Evolutionary conservation across 1,284 basidiomycete species (phyloP), one percentile per base, ranked within the genome.

Genomic region (Sanghuangporus baumii): DNA sequence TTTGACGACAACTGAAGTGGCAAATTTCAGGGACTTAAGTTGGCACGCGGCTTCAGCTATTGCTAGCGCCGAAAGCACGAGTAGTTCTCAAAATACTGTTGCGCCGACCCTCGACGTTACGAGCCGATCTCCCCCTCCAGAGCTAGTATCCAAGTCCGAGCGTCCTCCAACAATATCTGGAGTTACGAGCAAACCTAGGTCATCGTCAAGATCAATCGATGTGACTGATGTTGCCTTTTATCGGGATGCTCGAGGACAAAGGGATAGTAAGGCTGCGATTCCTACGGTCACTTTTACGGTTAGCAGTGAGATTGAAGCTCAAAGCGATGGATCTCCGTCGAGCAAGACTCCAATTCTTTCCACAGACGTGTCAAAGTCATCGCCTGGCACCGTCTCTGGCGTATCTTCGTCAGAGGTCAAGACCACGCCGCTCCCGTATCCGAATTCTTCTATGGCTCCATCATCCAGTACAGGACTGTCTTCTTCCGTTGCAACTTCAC

Each of bases 181-280:
- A 16, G 66, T 73, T 36, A 34, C 66, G 63, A 23, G 58, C 65
- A 38, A 51, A 65, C 7, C 62, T 7, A 77, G 80, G 67, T 69
- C 77, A 26, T 79, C 81, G 63, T 80, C 81, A 11, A 88, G 83
- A 70, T 82, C 85, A 78, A 85, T 87, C 55, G 79, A 75, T 59
- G 88, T 86, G n/a, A 82, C 84, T 50, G 81, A 81, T 59, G 85
- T 92, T 60, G 87, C 85, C 31, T 90, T 89, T 73, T 86, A 87
- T 71, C 85, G 85, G 51, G 81, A 84, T 68, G 82, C 81, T 5
- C 77, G 78, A 37, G 76, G 81, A 47, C 80, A 83, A 62, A 70
- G 73, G 20, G 76, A 78, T 46, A 75, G 74, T 63, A 75, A 77
- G 59, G 76, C 81, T 65, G 68, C 74, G 6, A 79, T 77, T 59